A percentile compares a stretch with the other conserved stretches of the same genome.
Evolutionary conservation across 805 yeast species (phyloP).

Genomic region (Dipodascus albidus): DNA sequence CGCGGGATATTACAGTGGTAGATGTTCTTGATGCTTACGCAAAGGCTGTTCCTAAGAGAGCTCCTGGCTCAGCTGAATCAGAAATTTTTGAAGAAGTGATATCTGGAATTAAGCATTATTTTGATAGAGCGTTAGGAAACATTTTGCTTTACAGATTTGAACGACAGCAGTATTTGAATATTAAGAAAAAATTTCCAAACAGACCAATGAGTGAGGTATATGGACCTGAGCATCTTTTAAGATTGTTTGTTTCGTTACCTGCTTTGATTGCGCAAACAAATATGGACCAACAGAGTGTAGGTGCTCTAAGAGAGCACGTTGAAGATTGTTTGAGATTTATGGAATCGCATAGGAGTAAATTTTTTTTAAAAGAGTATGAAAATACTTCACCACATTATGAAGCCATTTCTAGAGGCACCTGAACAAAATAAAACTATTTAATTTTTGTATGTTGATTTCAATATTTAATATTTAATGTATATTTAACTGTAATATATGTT

Average conservation of each 20-base stretch:
- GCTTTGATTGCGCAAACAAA: slow-evolving; percentile 68
- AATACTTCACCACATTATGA: slow-evolving; percentile 41
- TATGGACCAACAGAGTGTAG: slow-evolving; percentile 68
- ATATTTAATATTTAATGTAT: too few relatives aligned
- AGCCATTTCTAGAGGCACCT: slow-evolving; percentile 16
- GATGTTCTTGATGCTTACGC: slow-evolving; percentile 45
- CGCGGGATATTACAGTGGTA: slow-evolving; percentile 43
- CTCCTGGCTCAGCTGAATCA: slow-evolving; percentile 27
- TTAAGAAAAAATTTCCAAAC: slow-evolving; percentile 29
- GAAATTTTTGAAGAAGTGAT: slow-evolving; percentile 58
- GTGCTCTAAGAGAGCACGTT: slow-evolving; percentile 41
- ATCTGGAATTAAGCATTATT: slow-evolving; percentile 58
- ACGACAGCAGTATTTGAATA: slow-evolving; percentile 55
- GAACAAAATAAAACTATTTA: not conserved
- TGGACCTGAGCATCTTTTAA: slow-evolving; percentile 71
- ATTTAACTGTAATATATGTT: too few relatives aligned
- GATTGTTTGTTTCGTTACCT: slow-evolving; percentile 71
- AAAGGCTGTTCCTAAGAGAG: slow-evolving; percentile 17
- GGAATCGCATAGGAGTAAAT: slow-evolving; percentile 29
- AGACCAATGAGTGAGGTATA: slow-evolving; percentile 40
- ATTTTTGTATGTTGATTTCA: too few relatives aligned
- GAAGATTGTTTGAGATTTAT: slow-evolving; percentile 45
- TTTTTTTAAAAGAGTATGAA: slow-evolving; percentile 34
- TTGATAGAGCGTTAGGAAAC: slow-evolving; percentile 61
- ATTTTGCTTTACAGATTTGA: slow-evolving; percentile 66